These are phyloP conservation scores for Pseudoturritis turrita DNA, from an alignment of 345 rosid genomes.

Conservation along the genomic window DNA sequence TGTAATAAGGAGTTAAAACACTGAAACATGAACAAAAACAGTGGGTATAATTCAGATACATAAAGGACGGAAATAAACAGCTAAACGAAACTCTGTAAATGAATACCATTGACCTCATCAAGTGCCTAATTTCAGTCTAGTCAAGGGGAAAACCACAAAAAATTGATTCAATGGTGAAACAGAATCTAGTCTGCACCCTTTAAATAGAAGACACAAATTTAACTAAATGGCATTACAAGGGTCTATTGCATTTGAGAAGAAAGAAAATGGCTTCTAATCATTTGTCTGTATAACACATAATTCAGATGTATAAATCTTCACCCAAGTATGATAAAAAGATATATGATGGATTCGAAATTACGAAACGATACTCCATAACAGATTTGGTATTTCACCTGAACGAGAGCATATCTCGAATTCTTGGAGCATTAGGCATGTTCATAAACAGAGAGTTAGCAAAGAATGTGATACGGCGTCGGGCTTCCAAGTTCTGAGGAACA, in stretches of 20 bases:
- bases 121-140: neutral
- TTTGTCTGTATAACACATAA: neutral
- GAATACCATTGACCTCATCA: neutral
- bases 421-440: conserved; percentile 91
- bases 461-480: conserved; percentile 95
- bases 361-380: neutral
- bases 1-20: conserved; percentile 89
- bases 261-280: neutral
- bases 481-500: conserved; percentile 93
- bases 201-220: neutral
- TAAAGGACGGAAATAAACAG: neutral
- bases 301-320: neutral
- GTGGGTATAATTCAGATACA: conserved; percentile 4
- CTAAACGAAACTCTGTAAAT: neutral
- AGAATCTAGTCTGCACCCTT: neutral
- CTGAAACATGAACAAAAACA: conserved; percentile 39
- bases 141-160: neutral
- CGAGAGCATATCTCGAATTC: conserved; percentile 85
- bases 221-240: neutral
- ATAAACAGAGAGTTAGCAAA: conserved; percentile 94
- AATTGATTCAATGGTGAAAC: neutral
- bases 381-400: conserved; percentile 52
- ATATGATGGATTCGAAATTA: neutral
- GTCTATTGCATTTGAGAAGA: neutral
- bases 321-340: neutral